Evolutionary conservation across 306 rosid genomes (phyloP).

Genomic region (Vicia villosa): DNA sequence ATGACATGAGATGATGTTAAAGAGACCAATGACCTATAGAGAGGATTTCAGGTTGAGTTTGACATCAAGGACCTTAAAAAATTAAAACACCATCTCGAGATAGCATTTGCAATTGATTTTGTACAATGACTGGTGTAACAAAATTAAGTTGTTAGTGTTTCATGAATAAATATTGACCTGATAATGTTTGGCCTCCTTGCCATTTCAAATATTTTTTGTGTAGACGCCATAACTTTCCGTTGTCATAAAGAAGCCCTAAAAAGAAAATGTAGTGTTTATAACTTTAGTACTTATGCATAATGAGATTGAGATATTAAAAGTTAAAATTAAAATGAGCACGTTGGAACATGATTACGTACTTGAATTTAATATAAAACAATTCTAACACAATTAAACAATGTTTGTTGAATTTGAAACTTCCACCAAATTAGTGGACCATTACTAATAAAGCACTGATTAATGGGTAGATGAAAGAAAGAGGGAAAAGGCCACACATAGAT

Average conservation of each 20-base stretch:
- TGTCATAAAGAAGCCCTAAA: neutral
- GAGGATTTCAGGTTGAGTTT: too few species aligned
- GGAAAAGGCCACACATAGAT: slow-evolving; percentile 3
- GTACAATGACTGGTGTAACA: too few species aligned
- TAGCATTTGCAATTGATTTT: too few species aligned
- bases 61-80: too few species aligned
- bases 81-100: too few species aligned
- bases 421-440: slow-evolving; percentile 38
- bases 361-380: slow-evolving; percentile 11
- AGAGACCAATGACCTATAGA: too few species aligned
- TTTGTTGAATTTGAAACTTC: slow-evolving; percentile 30
- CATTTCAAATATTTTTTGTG: neutral
- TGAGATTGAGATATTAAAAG: slow-evolving; percentile 13
- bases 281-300: slow-evolving; percentile 11
- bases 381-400: slow-evolving; percentile 19
- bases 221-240: neutral
- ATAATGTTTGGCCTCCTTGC: too few species aligned
- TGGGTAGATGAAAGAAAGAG: slow-evolving; percentile 38
- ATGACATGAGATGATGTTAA: too few species aligned
- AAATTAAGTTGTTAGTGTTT: too few species aligned
- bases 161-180: too few species aligned
- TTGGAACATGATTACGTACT: slow-evolving; percentile 25
- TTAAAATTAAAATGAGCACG: neutral
- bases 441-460: slow-evolving; percentile 28
- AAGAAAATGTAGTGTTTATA: neutral